phyloP scores from a whole-genome alignment of 2,329 filamentous ascomycete species.

The Botryotinia globosa region DNA sequence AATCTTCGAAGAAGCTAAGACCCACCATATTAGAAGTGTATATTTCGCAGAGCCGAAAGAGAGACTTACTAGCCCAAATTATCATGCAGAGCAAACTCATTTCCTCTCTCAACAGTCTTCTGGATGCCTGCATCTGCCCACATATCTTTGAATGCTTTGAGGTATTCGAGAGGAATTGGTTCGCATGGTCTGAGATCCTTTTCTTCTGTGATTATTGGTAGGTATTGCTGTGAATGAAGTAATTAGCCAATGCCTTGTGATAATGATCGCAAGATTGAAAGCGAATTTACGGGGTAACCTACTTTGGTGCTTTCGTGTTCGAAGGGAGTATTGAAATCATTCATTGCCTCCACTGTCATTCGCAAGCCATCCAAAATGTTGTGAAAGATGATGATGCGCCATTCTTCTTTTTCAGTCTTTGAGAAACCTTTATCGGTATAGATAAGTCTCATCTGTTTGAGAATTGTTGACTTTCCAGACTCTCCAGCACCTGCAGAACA shows the following conservation, averaged over 20 bases:
- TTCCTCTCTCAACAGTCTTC: conserved; percentile 84
- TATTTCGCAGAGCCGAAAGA: conserved; percentile 3
- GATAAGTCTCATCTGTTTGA: conserved; percentile 99
- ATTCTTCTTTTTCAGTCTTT: conserved; percentile 85
- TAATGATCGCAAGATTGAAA: not conserved
- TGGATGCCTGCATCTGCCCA: conserved; percentile 85
- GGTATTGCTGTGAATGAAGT: conserved; percentile 61
- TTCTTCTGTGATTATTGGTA: conserved; percentile 73
- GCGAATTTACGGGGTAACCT: conserved; percentile 38
- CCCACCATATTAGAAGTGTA: conserved; percentile 21
- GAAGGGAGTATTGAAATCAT: conserved; percentile 76
- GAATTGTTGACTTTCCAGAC: conserved; percentile 91
- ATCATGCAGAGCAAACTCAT: conserved; percentile 95
- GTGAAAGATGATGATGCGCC: conserved; percentile 92
- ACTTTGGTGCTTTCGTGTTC: conserved; percentile 78
- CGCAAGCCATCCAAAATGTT: conserved; percentile 93
- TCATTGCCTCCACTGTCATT: conserved; percentile 87
- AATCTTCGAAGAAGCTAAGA: conserved; percentile 74
- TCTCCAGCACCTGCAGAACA: conserved; percentile 77
- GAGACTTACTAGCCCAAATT: conserved; percentile 82
- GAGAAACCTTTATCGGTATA: conserved; percentile 84
- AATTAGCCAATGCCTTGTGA: conserved; percentile 7
- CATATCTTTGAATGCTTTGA: conserved; percentile 76
- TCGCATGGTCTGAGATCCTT: conserved; percentile 82
- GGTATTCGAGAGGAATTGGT: conserved; percentile 71